These are phyloP conservation scores for Xylariales sp. DNA, from an alignment of 2,329 filamentous ascomycete species.

Conservation along the genomic window DNA sequence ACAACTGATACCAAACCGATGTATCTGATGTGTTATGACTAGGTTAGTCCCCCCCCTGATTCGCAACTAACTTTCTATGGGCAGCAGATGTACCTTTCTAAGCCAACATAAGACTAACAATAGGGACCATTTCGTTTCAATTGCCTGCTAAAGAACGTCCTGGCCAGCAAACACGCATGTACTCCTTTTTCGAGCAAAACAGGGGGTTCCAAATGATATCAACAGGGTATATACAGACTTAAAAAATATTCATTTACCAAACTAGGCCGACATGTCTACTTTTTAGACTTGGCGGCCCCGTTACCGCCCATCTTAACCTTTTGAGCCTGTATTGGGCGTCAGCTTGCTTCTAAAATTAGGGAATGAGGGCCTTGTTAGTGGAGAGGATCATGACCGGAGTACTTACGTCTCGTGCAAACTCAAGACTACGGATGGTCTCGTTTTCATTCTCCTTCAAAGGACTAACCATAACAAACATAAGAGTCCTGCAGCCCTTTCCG, in stretches of 20 bases:
- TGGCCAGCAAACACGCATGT: background rate
- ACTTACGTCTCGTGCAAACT: conserved; percentile 91
- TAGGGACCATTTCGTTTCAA: conserved; percentile 11
- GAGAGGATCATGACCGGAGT: too few species aligned
- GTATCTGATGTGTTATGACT: background rate
- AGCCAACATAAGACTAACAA: conserved; percentile 19
- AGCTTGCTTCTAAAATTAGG: conserved; percentile 8
- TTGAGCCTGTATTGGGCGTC: conserved; percentile 41
- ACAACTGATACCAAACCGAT: background rate
- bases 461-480: conserved; percentile 99
- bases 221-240: conserved; percentile 33
- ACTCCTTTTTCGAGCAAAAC: background rate
- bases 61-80: background rate
- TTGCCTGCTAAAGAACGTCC: conserved; percentile 27
- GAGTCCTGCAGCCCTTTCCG: conserved; percentile 94
- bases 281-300: conserved; percentile 40
- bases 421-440: conserved; percentile 93
- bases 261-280: conserved; percentile 24
- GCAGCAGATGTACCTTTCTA: background rate
- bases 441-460: conserved; percentile 89
- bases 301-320: conserved; percentile 50
- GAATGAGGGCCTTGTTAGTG: too few species aligned
- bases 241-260: conserved; percentile 10
- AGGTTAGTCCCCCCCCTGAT: background rate
- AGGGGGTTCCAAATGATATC: conserved; percentile 13